These are phyloP conservation scores for Nitzschia sp. DNA, from an alignment of 108 stramenopile species.

Conservation along the genomic window DNA sequence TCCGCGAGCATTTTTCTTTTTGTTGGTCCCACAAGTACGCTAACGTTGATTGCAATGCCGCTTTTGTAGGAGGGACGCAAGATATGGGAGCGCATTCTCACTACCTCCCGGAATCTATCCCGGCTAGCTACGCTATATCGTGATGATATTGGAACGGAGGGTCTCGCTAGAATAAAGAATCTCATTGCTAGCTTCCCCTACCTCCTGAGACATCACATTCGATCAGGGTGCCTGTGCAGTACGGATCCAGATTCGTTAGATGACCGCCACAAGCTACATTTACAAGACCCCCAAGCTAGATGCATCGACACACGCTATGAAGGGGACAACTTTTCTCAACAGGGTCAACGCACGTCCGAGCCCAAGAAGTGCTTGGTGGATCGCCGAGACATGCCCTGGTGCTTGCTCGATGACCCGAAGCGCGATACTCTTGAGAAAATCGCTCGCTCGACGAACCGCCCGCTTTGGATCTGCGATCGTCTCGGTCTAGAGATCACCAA, in stretches of 20 bases:
- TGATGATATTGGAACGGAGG: slow-evolving; percentile 68
- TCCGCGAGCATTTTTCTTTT: no score
- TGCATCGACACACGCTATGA: slow-evolving; percentile 37
- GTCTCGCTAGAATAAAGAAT: slow-evolving; percentile 57
- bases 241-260: slow-evolving; percentile 58
- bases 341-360: slow-evolving; percentile 53
- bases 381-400: slow-evolving; percentile 80
- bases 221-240: slow-evolving; percentile 45
- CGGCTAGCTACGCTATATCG: slow-evolving; percentile 82
- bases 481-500: slow-evolving; percentile 66
- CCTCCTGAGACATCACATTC: slow-evolving; percentile 76
- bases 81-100: slow-evolving; percentile 80
- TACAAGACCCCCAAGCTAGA: slow-evolving; percentile 49
- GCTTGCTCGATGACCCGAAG: slow-evolving; percentile 51
- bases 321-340: slow-evolving; percentile 46
- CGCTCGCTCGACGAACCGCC: slow-evolving; percentile 85
- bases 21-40: no score
- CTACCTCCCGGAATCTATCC: slow-evolving; percentile 74
- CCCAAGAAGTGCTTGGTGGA: slow-evolving; percentile 78
- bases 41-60: not conserved
- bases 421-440: slow-evolving; percentile 61
- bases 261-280: slow-evolving; percentile 57
- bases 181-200: slow-evolving; percentile 86
- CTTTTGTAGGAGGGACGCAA: slow-evolving; percentile 71
- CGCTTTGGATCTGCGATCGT: slow-evolving; percentile 85